Percentiles rank a stretch among this genome's conserved stretches.
These are phyloP conservation scores for Claviceps sp. DNA, from an alignment of 2,329 filamentous ascomycete species.

Conservation along the genomic window DNA sequence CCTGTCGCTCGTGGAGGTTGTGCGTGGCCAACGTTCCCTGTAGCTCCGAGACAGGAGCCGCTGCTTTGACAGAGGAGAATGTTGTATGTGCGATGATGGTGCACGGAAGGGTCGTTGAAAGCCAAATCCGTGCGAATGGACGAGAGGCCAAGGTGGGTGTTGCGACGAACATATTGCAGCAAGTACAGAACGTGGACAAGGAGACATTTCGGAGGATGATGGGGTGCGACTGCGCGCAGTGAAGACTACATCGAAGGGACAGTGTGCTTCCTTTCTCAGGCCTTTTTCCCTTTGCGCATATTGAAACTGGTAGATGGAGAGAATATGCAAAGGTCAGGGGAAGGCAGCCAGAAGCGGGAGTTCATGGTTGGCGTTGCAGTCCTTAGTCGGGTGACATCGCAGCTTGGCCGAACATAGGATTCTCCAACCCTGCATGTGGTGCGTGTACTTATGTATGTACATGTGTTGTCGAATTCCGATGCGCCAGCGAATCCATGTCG, in stretches of 20 bases:
- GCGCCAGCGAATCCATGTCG: no score
- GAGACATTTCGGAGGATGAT: slow-evolving; percentile 47
- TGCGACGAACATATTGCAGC: slow-evolving; percentile 43
- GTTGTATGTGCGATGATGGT: slow-evolving; percentile 64
- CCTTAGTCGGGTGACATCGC: no score
- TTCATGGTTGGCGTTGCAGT: no score
- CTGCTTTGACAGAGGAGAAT: slow-evolving; percentile 28
- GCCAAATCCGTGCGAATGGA: slow-evolving; percentile 46
- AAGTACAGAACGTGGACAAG: slow-evolving; percentile 29
- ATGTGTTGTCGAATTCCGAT: no score
- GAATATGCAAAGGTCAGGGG: no score
- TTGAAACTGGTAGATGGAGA: no score
- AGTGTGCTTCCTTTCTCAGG: not conserved
- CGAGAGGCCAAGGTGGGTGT: slow-evolving; percentile 61
- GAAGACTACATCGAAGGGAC: not conserved
- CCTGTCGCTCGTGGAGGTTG: slow-evolving; percentile 48
- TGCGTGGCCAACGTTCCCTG: slow-evolving; percentile 31
- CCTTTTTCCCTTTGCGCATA: not conserved
- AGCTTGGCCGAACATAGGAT: no score
- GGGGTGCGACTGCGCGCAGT: slow-evolving; percentile 46
- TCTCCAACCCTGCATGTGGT: no score
- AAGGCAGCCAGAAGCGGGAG: no score
- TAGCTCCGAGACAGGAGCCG: slow-evolving; percentile 27
- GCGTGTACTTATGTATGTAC: no score
- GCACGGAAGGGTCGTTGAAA: slow-evolving; percentile 55